Evolutionary conservation across 192 early-diverging fungal genomes (phyloP).

Genomic region (Coemansia erecta): DNA sequence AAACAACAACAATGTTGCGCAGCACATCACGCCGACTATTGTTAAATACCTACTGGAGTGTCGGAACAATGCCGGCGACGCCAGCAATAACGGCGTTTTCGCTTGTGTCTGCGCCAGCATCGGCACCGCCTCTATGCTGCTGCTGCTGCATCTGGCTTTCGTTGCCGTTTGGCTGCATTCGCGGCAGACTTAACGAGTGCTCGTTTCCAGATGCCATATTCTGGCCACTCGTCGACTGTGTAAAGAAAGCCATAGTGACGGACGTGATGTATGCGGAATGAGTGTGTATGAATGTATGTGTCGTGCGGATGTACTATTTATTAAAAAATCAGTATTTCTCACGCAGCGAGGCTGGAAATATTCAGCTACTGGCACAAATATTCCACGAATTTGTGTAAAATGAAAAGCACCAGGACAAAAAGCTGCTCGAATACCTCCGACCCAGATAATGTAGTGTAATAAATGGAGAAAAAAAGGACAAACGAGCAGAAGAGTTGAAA

Average conservation of each 20-base stretch:
- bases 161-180: constrained; percentile 11
- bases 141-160: not conserved
- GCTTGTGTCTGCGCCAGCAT: constrained; percentile 4
- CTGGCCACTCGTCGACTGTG: constrained; percentile 27
- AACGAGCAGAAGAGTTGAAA: constrained; percentile 5
- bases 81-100: constrained; percentile 22
- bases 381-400: not conserved
- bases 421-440: not conserved
- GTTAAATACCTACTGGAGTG: constrained; percentile 33
- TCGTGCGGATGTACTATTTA: too few species aligned
- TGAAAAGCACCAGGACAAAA: too few species aligned
- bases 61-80: constrained; percentile 50
- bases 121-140: constrained; percentile 1
- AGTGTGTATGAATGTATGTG: not conserved
- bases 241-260: constrained; percentile 43
- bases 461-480: constrained; percentile 1
- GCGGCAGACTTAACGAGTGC: constrained; percentile 28
- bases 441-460: constrained; percentile 1
- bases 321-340: too few species aligned
- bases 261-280: not conserved
- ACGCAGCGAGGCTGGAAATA: too few species aligned
- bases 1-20: constrained; percentile 1
- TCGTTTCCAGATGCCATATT: constrained; percentile 10
- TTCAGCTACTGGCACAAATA: too few species aligned
- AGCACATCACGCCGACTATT: not conserved